phyloP scores from a whole-genome alignment of 1,284 basidiomycete genomes.

The Boletus smithii region DNA sequence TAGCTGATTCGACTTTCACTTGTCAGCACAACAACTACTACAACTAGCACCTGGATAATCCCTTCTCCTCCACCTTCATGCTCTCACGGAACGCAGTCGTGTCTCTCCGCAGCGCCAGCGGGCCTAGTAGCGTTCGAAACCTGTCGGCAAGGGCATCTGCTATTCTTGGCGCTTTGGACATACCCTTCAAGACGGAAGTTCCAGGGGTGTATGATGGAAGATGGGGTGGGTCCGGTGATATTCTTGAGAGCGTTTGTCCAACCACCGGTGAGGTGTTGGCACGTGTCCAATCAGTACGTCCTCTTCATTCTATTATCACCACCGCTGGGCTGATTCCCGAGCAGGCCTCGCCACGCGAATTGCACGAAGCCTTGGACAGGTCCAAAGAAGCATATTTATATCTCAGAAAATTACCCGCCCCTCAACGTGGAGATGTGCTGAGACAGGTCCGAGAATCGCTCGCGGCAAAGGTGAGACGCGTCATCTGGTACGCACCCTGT shows the following conservation, averaged over 20 bases:
- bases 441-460: conserved; percentile 85
- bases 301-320: background rate
- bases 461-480: conserved; percentile 60
- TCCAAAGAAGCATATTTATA: conserved; percentile 67
- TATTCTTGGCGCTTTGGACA: conserved; percentile 61
- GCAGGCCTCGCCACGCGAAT: conserved; percentile 68
- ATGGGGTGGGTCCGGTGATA: conserved; percentile 74
- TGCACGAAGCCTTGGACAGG: conserved; percentile 59
- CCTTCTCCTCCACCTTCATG: conserved; percentile 11
- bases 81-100: conserved; percentile 22
- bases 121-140: conserved; percentile 25
- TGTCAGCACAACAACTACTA: conserved; percentile 5
- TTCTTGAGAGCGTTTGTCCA: conserved; percentile 67
- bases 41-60: background rate
- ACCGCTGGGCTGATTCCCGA: conserved; percentile 1
- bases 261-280: conserved; percentile 75
- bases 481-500: background rate
- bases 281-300: conserved; percentile 58
- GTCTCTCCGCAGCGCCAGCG: background rate
- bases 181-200: conserved; percentile 51
- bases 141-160: conserved; percentile 63
- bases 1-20: too few species aligned
- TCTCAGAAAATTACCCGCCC: conserved; percentile 81
- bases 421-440: conserved; percentile 83
- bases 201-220: conserved; percentile 74